Percentiles rank a stretch among this genome's conserved stretches.
Evolutionary conservation across 768 basidiomycete genomes (phyloP).

Genomic region (Amanita exitialis): DNA sequence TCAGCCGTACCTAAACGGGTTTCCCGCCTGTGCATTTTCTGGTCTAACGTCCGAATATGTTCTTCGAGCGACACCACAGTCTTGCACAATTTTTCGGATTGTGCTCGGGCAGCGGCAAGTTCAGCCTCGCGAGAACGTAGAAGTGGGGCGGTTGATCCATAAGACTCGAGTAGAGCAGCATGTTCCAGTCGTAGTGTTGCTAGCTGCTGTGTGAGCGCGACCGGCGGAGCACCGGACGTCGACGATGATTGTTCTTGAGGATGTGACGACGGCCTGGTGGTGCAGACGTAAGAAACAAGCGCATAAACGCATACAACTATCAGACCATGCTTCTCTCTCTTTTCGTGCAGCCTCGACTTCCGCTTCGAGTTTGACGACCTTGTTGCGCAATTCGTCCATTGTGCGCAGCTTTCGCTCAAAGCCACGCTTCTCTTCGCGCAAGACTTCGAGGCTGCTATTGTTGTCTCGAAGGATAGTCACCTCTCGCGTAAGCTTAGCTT

Average conservation of each 20-base stretch:
- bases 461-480: conserved; percentile 42
- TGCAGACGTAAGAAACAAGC: neutral
- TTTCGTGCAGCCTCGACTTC: conserved; percentile 50
- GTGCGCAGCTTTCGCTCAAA: conserved; percentile 43
- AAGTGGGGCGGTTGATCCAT: conserved; percentile 45
- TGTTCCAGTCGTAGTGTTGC: conserved; percentile 52
- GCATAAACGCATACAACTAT: neutral
- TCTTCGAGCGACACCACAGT: conserved; percentile 22
- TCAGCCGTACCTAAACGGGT: conserved; percentile 27
- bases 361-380: conserved; percentile 47
- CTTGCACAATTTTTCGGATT: conserved; percentile 25
- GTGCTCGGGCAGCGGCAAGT: conserved; percentile 27
- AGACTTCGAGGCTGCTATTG: conserved; percentile 53
- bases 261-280: conserved; percentile 5
- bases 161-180: conserved; percentile 55
- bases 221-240: conserved; percentile 5
- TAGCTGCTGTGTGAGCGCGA: conserved; percentile 48
- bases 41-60: conserved; percentile 28
- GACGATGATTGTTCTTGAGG: conserved; percentile 1
- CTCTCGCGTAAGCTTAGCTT: conserved; percentile 45
- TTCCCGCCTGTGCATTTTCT: conserved; percentile 21
- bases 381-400: conserved; percentile 45
- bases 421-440: conserved; percentile 64
- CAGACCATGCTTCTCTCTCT: conserved; percentile 50
- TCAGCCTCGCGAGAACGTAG: conserved; percentile 47